Percentiles rank a stretch among this genome's conserved stretches.
These are phyloP conservation scores for Pouteria glomerata DNA, from an alignment of 148 eudicot genomes.

Conservation along the genomic window DNA sequence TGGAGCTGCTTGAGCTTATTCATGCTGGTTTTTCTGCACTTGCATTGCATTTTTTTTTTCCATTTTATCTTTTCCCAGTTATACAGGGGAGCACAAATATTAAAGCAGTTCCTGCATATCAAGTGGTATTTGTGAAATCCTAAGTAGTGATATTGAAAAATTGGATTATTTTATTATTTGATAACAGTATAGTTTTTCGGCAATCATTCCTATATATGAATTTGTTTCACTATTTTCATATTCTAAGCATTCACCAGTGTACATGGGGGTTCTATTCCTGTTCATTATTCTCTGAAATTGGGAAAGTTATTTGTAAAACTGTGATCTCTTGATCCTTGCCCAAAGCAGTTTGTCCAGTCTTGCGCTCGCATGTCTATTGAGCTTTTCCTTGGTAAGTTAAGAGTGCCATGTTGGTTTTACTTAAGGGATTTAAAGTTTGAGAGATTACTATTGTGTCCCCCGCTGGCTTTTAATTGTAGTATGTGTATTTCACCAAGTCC, in stretches of 20 bases:
- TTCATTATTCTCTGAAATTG: background rate
- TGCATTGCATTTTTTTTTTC: background rate
- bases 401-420: background rate
- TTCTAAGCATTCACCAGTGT: background rate
- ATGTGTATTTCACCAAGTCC: background rate
- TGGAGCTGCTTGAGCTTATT: background rate
- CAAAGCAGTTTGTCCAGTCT: too few relatives aligned
- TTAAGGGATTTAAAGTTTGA: background rate
- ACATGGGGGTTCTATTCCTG: background rate
- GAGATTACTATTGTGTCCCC: background rate
- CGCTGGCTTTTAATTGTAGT: background rate
- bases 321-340: background rate
- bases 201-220: background rate
- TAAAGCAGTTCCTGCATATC: background rate
- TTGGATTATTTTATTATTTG: background rate
- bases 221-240: background rate
- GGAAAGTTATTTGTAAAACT: background rate
- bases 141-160: background rate
- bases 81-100: background rate
- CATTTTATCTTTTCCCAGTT: background rate
- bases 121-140: background rate
- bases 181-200: background rate
- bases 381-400: background rate
- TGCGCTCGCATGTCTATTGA: background rate
- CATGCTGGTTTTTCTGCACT: background rate